A percentile compares a stretch with the other conserved stretches of the same genome.
Conservation (phyloP, 2,329 filamentous ascomycete species). For the Fonsecaea pugnacius region DNA sequence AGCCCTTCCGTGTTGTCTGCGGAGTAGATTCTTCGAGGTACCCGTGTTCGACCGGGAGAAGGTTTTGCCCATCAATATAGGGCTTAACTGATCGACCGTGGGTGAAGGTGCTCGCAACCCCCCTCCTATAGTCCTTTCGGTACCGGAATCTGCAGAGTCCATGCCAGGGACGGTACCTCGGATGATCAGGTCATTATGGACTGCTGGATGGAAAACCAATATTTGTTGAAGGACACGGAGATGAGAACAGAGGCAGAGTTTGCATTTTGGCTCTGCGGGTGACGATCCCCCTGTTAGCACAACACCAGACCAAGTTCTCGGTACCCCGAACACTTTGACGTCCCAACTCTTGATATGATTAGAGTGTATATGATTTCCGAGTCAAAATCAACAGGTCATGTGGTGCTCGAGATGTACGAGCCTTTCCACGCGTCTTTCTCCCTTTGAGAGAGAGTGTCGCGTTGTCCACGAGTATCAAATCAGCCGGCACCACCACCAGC, state of each 20-base stretch:
- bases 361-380: neutral
- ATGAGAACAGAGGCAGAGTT: neutral
- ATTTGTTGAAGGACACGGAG: neutral
- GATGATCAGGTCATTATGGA: neutral
- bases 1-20: neutral
- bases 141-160: neutral
- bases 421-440: neutral
- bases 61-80: conserved; percentile 2
- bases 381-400: neutral
- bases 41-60: neutral
- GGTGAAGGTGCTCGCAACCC: neutral
- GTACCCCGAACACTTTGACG: neutral
- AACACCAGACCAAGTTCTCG: neutral
- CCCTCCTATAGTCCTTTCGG: neutral
- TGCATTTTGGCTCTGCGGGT: neutral
- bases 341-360: neutral
- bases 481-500: neutral
- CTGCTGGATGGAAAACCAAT: neutral
- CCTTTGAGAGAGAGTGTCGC: neutral
- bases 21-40: neutral
- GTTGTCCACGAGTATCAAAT: neutral
- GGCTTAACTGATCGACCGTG: neutral
- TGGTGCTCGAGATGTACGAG: neutral
- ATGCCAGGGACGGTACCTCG: neutral
- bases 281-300: neutral